These are phyloP conservation scores for Mucor velutinosus DNA, from an alignment of 371 early-diverging fungal species.

Conservation along the genomic window DNA sequence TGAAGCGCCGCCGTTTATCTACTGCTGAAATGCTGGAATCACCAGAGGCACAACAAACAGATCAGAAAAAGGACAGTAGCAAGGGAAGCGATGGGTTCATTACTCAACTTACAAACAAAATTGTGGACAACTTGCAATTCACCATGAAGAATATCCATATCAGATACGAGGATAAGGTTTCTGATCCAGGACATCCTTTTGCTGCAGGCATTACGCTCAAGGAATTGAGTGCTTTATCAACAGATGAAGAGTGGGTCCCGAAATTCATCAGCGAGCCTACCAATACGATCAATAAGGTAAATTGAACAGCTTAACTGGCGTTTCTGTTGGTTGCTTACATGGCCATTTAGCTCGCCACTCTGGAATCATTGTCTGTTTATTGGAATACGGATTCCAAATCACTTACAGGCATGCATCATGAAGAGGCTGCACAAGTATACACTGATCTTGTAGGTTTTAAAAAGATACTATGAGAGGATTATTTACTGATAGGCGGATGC, in stretches of 20 bases:
- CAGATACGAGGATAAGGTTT: conserved; percentile 78
- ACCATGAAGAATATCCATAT: conserved; percentile 88
- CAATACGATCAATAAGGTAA: conserved; percentile 70
- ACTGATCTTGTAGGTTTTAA: conserved; percentile 29
- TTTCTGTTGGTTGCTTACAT: no score
- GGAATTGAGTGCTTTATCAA: conserved; percentile 82
- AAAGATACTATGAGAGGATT: neutral
- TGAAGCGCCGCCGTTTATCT: conserved; percentile 82
- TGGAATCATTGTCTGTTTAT: conserved; percentile 75
- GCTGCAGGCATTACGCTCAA: conserved; percentile 78
- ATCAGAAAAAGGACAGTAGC: conserved; percentile 58
- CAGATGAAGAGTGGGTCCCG: conserved; percentile 74
- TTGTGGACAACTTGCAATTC: conserved; percentile 87
- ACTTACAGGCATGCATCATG: conserved; percentile 44
- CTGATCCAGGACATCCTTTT: conserved; percentile 69
- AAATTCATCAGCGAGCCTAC: conserved; percentile 69
- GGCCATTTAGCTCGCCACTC: conserved; percentile 52
- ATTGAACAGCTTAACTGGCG: no score
- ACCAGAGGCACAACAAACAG: conserved; percentile 38
- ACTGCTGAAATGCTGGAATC: conserved; percentile 72
- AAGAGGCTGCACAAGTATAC: conserved; percentile 34
- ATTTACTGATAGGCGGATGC: neutral
- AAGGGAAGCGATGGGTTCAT: conserved; percentile 65
- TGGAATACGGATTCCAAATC: conserved; percentile 74
- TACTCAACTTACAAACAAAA: conserved; percentile 73